Evolutionary conservation across 495 filamentous ascomycete species (phyloP), one percentile per base, ranked within the genome.

Genomic region (Penicillium steckii): DNA sequence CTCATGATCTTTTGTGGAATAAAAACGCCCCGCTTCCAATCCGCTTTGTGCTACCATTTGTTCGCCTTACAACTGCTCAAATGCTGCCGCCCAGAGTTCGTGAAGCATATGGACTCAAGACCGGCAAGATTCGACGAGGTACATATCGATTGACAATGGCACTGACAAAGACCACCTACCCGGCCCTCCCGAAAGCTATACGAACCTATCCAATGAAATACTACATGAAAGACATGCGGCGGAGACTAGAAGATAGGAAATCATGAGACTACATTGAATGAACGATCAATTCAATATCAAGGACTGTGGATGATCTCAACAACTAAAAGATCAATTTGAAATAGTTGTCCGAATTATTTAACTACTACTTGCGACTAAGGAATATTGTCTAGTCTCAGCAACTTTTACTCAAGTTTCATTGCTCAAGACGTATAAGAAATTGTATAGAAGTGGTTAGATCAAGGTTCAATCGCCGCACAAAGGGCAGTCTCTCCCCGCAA

Each of bases 171-270:
- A 55, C 46, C 7, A 58, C 52, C 2, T 75, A 75, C 37, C 65
- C 67, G 6, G 33, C 42, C 21, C 27, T 68, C 17, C 72, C 72
- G 8, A 59, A 50, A 29, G 49, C 27, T 6, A 38, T 73, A 17
- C 62, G 69, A 4, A 70, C 65, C 1, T 72, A 64, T 54, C 67
- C 67, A 0, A 64, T 65, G 50, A 32, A 47, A n/a, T 69, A 68
- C 33, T 75, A 75, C 49, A 25, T 72, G 59, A 68, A 61, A 54
- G 71, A 75, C 35, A 75, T 75, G 71, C 57, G 71, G 29, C 52
- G 50, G 8, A 55, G 70, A 50, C 50, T 67, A 12, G 18, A 37
- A 2, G 41, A 52, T 32, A 50, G n/a, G n/a, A n/a, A n/a, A n/a
- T n/a, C n/a, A n/a, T n/a, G n/a, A n/a, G n/a, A n/a, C n/a, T n/a